phyloP scores from a whole-genome alignment of 768 basidiomycete genomes.

The Leccinum pellstonianum region DNA sequence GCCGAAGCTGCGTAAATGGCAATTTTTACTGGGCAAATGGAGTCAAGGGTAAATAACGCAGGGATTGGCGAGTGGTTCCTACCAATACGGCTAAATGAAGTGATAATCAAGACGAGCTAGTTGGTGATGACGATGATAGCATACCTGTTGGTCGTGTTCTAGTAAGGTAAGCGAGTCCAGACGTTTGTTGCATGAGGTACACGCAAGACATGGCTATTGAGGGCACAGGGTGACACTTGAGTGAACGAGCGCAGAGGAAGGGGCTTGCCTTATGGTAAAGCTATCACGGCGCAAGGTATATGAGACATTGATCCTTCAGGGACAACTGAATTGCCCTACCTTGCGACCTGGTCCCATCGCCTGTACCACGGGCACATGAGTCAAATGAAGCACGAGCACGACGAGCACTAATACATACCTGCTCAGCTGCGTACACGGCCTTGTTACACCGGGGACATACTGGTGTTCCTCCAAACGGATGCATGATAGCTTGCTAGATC shows the following conservation, averaged over 20 bases:
- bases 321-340: constrained; percentile 43
- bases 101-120: constrained; percentile 4
- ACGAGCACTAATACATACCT: constrained; percentile 44
- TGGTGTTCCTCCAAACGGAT: constrained; percentile 69
- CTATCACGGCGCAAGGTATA: constrained; percentile 35
- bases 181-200: constrained; percentile 71
- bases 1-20: constrained; percentile 78
- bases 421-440: constrained; percentile 85
- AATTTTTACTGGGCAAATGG: constrained; percentile 62
- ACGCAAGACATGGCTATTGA: constrained; percentile 74
- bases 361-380: constrained; percentile 37
- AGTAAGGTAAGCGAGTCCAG: constrained; percentile 74
- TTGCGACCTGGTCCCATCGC: constrained; percentile 86
- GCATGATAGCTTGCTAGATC: constrained; percentile 44
- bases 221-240: neutral
- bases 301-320: constrained; percentile 1
- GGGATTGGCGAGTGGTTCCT: constrained; percentile 9
- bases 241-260: constrained; percentile 1
- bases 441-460: constrained; percentile 73
- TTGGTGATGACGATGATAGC: constrained; percentile 17
- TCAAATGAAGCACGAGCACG: neutral
- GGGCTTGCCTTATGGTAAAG: constrained; percentile 71
- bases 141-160: constrained; percentile 81
- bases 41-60: neutral
- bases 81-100: constrained; percentile 44